Evolutionary conservation across 106 monocot genomes (phyloP), one percentile per base, ranked within the genome.

Genomic region (Dioscorea alata): DNA sequence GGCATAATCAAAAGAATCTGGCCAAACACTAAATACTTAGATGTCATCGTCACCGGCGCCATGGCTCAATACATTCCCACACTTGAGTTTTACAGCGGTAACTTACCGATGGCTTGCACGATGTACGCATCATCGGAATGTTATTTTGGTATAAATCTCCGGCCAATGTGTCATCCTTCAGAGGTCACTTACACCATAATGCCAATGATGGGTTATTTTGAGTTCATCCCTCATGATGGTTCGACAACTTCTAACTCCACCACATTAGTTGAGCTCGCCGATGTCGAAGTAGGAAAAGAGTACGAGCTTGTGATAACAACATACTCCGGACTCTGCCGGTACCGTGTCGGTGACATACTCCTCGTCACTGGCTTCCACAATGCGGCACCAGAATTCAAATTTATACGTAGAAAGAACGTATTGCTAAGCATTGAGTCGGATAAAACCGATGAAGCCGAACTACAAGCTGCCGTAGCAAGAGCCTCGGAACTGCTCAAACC

Each of bases 91-190:
- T 87, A 87, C 77, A 78, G 94, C 64, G 90, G 94, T 2, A 84
- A 87, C 17, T 71, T 94, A 0, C 94, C 90, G 32, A 83, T 94
- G 94, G 82, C 87, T 6, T 85, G 94, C 73, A 94, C 94, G 33
- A 90, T 90, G 94, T 94, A 94, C 71, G 94, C 94, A 7, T 94
- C 94, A 0, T 90, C 90, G 2, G 94, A 94, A 60, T 90, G 90
- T 77, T 94, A 94, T 75, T 94, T 94, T 78, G 94, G 94, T 23
- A 74, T 94, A 61, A 94, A 94, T 50, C 82, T 94, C 61, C 68
- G 70, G 19, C 94, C 94, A 19, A 90, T 94, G 84, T 84, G 90
- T 73, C 53, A 73, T 15, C 87, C 87, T 3, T 70, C 73, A 2
- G 87, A 91, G 68, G 91, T 91, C 32, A 77, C 80, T 62, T 91